Evolutionary conservation across 306 rosid species (phyloP), one percentile per base, ranked within the genome.

Genomic region (Vigna nakashimae): DNA sequence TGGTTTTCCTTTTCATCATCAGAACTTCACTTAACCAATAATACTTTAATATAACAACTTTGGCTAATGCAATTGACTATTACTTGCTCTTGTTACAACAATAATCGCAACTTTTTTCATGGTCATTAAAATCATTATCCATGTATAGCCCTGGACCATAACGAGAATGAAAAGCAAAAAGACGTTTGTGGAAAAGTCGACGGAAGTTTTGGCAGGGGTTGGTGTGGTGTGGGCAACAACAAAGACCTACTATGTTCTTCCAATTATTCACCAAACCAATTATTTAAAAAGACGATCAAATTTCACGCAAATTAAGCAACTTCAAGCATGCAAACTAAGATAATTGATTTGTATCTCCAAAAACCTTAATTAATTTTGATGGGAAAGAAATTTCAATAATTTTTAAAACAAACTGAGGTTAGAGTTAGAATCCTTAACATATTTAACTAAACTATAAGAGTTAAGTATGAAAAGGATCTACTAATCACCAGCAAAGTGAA

Each of bases 171-270:
- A n/a, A 66, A 43, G 32, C 45, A 71, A 46, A 30, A 73, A 28
- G 71, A 34, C 70, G 73, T 77, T 30, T 26, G 65, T 28, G 22
- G 57, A 48, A 66, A 51, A 57, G 9, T 68, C 34, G 22, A 63
- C 82, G 56, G 66, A 78, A 69, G 59, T n/a, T 59, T 55, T 65
- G 49, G 67, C 86, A 69, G 68, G 55, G 13, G 12, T 67, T 59
- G 45, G 65, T 9, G 46, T 42, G 13, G 11, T 53, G 60, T 63
- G 69, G 53, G 65, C 74, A 83, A 77, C 69, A 80, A 69, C 57
- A 62, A 79, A 75, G 22, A 43, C 78, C 80, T 69, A 24, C 40
- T 2, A 2, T 52, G 69, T 60, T 67, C 48, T 57, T 75, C 75
- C 75, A 69, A 38, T 78, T 70, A 68, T 82, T 70, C n/a, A 57